Evolutionary conservation across 345 rosid genomes (phyloP).

Genomic region (Salix dunnii): DNA sequence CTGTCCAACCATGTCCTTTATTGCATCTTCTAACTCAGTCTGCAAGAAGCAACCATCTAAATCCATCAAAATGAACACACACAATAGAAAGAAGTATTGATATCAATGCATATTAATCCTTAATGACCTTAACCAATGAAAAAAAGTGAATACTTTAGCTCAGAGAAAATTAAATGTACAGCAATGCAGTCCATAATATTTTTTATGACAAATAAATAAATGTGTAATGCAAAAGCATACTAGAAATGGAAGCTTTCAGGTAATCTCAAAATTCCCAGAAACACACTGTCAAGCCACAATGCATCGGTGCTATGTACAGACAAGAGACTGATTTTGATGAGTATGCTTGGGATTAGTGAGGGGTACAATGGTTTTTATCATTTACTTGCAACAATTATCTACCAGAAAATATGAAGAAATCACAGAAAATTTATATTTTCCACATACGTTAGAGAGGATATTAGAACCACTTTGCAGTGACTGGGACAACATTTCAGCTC

Average conservation of each 20-base stretch:
- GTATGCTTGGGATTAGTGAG: neutral
- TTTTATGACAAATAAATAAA: slow-evolving; percentile 7
- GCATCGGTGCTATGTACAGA: neutral
- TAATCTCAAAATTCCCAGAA: neutral
- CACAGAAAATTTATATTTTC: slow-evolving; percentile 3
- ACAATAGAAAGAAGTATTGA: neutral
- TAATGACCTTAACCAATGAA: neutral
- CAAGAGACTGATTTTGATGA: slow-evolving; percentile 3
- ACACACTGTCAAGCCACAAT: neutral
- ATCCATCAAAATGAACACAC: slow-evolving; percentile 18
- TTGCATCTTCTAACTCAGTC: slow-evolving; percentile 55
- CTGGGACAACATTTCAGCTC: slow-evolving; percentile 68
- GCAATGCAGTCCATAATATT: neutral
- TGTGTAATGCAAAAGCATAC: neutral
- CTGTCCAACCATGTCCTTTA: slow-evolving; percentile 81
- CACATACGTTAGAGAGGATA: slow-evolving; percentile 59
- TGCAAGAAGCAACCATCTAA: slow-evolving; percentile 40
- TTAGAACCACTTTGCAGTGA: slow-evolving; percentile 66
- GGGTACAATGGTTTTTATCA: neutral
- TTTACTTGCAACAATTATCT: neutral
- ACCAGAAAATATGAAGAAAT: slow-evolving; percentile 2
- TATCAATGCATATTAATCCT: neutral
- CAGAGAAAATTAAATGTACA: slow-evolving; percentile 8
- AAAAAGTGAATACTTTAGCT: neutral
- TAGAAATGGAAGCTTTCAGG: neutral